Conservation (phyloP, 2,329 filamentous ascomycete species). For the Zasmidium citrigriseum region DNA sequence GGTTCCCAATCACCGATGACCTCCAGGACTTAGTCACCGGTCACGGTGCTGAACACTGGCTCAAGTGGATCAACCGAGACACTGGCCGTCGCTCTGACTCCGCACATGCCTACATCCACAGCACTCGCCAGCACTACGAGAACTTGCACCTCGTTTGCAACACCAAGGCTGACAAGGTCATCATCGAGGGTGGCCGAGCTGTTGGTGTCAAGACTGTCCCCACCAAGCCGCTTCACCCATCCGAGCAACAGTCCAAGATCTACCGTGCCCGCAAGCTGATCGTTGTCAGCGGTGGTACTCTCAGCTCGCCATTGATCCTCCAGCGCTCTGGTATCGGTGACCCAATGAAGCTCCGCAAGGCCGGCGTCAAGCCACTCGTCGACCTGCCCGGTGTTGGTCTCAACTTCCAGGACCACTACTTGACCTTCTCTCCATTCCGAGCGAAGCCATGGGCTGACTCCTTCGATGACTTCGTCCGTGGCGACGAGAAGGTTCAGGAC, state of each 20-base stretch:
- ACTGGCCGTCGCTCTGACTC: conserved; percentile 74
- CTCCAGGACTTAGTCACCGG: conserved; percentile 68
- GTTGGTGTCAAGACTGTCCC: conserved; percentile 70
- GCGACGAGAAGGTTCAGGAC: conserved; percentile 72
- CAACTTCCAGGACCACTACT: conserved; percentile 77
- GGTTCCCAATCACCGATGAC: conserved; percentile 74
- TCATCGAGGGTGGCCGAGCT: conserved; percentile 71
- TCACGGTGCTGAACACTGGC: conserved; percentile 75
- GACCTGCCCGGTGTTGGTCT: conserved; percentile 72
- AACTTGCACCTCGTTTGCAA: conserved; percentile 74
- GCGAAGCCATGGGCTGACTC: conserved; percentile 75
- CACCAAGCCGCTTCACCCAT: conserved; percentile 67
- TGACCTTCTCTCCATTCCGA: conserved; percentile 70
- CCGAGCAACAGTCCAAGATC: conserved; percentile 53
- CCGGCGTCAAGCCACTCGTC: conserved; percentile 68
- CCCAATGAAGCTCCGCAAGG: conserved; percentile 68
- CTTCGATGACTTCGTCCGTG: conserved; percentile 78
- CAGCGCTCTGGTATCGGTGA: conserved; percentile 73
- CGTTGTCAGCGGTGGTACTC: conserved; percentile 70
- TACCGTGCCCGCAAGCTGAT: conserved; percentile 74
- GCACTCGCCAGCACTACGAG: conserved; percentile 67
- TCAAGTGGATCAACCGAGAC: conserved; percentile 79
- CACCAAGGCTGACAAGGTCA: conserved; percentile 76
- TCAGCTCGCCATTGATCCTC: conserved; percentile 73
- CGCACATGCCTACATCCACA: conserved; percentile 76